A percentile compares a stretch with the other conserved stretches of the same genome.
phyloP scores from a whole-genome alignment of 345 rosid genomes.

The Salix koriyanagi region DNA sequence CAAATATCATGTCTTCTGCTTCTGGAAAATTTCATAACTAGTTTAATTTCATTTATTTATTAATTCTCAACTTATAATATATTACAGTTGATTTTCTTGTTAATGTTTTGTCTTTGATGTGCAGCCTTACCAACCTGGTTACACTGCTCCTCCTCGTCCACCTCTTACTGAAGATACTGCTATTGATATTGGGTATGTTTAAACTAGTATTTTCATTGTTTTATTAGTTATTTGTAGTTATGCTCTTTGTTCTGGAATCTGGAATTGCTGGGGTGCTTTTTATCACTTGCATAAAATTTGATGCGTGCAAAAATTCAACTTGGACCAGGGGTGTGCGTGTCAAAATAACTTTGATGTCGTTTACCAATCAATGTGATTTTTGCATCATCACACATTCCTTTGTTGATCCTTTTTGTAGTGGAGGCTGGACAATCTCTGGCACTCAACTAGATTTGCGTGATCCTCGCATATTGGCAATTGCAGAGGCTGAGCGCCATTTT shows the following conservation, averaged over 20 bases:
- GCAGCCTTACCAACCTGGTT: conserved; percentile 78
- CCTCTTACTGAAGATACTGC: conserved; percentile 57
- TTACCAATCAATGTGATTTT: not conserved
- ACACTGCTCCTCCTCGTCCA: conserved; percentile 69
- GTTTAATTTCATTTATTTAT: not conserved
- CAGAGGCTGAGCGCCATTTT: conserved; percentile 88
- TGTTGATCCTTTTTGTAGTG: conserved; percentile 40
- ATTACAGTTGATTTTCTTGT: not conserved
- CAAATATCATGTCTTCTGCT: not conserved
- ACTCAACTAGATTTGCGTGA: conserved; percentile 71
- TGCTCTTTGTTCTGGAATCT: not conserved
- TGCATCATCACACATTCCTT: not conserved
- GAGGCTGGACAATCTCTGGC: conserved; percentile 92
- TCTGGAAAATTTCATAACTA: not conserved
- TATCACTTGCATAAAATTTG: not conserved
- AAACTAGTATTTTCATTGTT: conserved; percentile 2
- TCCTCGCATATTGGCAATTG: conserved; percentile 79
- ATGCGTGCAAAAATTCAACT: not conserved
- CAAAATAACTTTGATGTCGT: not conserved
- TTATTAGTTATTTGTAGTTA: not conserved
- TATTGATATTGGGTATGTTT: conserved; percentile 78
- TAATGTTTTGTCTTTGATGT: conserved; percentile 18
- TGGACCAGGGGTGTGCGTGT: conserved; percentile 7
- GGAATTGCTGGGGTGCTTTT: not conserved
- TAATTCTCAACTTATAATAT: not conserved